These are phyloP conservation scores for Capronia americana DNA, from an alignment of 2,329 filamentous ascomycete species.

Conservation along the genomic window DNA sequence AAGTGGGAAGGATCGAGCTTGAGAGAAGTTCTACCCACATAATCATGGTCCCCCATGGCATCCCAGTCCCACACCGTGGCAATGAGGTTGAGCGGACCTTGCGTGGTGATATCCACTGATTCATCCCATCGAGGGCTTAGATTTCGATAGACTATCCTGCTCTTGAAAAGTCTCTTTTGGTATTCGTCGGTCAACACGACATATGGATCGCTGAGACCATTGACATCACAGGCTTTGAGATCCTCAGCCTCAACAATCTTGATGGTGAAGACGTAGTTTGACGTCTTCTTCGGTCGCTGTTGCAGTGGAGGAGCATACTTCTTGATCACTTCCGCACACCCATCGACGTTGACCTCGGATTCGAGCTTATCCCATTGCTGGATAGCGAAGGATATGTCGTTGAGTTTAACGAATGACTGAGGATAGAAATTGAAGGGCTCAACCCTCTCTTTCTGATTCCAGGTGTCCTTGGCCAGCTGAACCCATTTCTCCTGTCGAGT, in stretches of 20 bases:
- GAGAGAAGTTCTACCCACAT: conserved; percentile 92
- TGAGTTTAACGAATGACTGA: conserved; percentile 94
- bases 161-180: conserved; percentile 94
- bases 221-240: conserved; percentile 95
- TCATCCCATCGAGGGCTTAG: conserved; percentile 98
- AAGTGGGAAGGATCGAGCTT: conserved; percentile 99
- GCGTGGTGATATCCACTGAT: conserved; percentile 92
- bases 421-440: conserved; percentile 89
- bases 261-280: conserved; percentile 96
- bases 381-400: conserved; percentile 96
- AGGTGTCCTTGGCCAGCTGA: conserved; percentile 90
- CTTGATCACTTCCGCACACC: conserved; percentile 80
- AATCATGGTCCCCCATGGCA: conserved; percentile 95
- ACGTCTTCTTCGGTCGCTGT: conserved; percentile 71
- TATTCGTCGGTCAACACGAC: conserved; percentile 97
- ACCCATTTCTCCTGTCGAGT: conserved; percentile 92
- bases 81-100: conserved; percentile 89
- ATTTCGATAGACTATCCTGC: conserved; percentile 85
- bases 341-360: conserved; percentile 87
- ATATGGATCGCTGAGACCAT: conserved; percentile 92
- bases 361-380: conserved; percentile 90
- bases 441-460: conserved; percentile 87
- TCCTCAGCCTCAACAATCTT: conserved; percentile 99
- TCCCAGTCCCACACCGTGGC: conserved; percentile 99
- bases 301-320: conserved; percentile 74